Evolutionary conservation across 257 asterid species (phyloP).

Genomic region (Ligustrum vulgare): DNA sequence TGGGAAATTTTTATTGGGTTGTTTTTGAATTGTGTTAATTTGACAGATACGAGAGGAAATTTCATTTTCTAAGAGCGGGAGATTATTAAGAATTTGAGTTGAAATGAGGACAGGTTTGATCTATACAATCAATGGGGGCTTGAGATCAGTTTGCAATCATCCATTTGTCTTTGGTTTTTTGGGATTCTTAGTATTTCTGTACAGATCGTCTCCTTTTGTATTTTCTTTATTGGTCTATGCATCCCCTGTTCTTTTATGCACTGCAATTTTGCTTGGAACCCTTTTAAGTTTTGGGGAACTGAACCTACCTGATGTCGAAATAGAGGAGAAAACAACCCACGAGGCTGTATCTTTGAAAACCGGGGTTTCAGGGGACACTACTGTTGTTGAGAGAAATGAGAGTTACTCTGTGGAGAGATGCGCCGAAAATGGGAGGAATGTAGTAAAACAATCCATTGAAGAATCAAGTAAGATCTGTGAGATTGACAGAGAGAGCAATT

Average conservation of each 20-base stretch:
- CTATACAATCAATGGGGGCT: slow-evolving; percentile 48
- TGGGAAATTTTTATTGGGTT: slow-evolving; percentile 16
- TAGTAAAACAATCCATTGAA: slow-evolving; percentile 23
- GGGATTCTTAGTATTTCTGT: slow-evolving; percentile 62
- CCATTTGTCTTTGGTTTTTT: slow-evolving; percentile 69
- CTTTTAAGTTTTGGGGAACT: slow-evolving; percentile 83
- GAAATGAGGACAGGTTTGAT: slow-evolving; percentile 52
- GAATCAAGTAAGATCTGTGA: slow-evolving; percentile 25
- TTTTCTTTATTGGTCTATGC: slow-evolving; percentile 73
- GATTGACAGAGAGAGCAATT: slow-evolving; percentile 28
- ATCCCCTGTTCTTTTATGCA: slow-evolving; percentile 83
- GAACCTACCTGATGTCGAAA: slow-evolving; percentile 71
- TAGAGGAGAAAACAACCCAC: slow-evolving; percentile 47
- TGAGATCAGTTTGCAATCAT: slow-evolving; percentile 62
- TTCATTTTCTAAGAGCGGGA: neutral
- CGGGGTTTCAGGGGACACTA: slow-evolving; percentile 38
- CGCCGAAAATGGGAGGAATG: slow-evolving; percentile 32
- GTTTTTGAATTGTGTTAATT: slow-evolving; percentile 18
- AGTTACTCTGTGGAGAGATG: slow-evolving; percentile 48
- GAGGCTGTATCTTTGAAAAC: slow-evolving; percentile 40
- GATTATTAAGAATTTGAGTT: slow-evolving; percentile 52
- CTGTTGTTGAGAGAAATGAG: slow-evolving; percentile 47
- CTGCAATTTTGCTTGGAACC: slow-evolving; percentile 86
- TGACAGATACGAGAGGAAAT: slow-evolving; percentile 20
- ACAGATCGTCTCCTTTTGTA: slow-evolving; percentile 69